phyloP scores from a whole-genome alignment of 2,329 filamentous ascomycete species.

The Sclerotinia sclerotiorum region DNA sequence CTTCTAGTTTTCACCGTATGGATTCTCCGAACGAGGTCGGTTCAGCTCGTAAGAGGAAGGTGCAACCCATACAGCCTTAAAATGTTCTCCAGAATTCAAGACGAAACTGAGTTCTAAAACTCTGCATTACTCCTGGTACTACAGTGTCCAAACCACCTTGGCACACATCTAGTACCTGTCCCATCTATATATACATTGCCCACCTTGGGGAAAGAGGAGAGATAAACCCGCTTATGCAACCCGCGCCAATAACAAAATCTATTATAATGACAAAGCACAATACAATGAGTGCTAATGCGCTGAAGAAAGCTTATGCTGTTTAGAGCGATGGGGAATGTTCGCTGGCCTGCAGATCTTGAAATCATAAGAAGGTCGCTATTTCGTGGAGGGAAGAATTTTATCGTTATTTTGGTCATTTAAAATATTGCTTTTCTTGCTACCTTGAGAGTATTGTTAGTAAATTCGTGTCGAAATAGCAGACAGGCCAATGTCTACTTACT shows the following conservation, averaged over 20 bases:
- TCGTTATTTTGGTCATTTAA: constrained; percentile 37
- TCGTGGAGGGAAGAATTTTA: constrained; percentile 11
- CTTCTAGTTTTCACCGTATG: background rate
- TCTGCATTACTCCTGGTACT: constrained; percentile 32
- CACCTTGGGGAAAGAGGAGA: constrained; percentile 38
- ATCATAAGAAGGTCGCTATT: constrained; percentile 15
- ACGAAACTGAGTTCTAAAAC: constrained; percentile 18
- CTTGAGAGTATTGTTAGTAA: constrained; percentile 40
- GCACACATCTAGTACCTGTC: constrained; percentile 20
- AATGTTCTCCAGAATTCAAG: background rate
- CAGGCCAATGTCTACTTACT: constrained; percentile 56
- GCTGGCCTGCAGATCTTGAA: constrained; percentile 14
- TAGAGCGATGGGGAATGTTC: constrained; percentile 18
- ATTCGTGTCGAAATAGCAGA: background rate
- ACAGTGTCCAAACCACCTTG: constrained; percentile 32
- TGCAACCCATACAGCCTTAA: background rate
- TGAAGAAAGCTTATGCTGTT: constrained; percentile 26
- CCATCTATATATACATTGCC: constrained; percentile 41
- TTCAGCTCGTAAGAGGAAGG: constrained; percentile 1
- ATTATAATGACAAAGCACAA: constrained; percentile 38
- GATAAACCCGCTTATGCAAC: constrained; percentile 42
- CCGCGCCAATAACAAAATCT: constrained; percentile 37
- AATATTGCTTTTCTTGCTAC: constrained; percentile 53
- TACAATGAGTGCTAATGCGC: constrained; percentile 38
- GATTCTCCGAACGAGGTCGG: background rate